A percentile compares a stretch with the other conserved stretches of the same genome.
These are phyloP conservation scores for Lagenaria siceraria DNA, from an alignment of 306 rosid genomes.

Conservation along the genomic window DNA sequence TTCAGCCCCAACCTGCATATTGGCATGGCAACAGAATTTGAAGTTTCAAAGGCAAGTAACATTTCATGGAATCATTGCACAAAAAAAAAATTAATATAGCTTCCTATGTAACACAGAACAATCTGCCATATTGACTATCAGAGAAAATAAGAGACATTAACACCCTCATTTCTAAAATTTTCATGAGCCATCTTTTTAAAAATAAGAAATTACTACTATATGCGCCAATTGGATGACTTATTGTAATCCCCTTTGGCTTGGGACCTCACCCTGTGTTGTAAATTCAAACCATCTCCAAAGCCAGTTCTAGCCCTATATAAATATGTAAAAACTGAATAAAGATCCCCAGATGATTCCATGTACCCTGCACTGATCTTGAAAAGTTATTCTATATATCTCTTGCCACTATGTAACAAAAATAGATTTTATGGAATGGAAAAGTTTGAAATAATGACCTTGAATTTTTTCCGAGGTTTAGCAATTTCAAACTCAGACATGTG, in stretches of 20 bases:
- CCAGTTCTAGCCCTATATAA: not conserved
- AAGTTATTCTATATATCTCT: not conserved
- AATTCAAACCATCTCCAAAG: not conserved
- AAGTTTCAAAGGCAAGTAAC: not conserved
- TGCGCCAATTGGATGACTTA: not conserved
- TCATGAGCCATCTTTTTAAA: not conserved
- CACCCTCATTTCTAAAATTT: not conserved
- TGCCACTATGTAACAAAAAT: not conserved
- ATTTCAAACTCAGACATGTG: slow-evolving; percentile 98
- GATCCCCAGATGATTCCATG: not conserved
- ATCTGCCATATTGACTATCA: not conserved
- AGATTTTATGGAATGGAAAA: not conserved
- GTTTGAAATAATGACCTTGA: slow-evolving; percentile 35
- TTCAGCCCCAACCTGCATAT: slow-evolving; percentile 80
- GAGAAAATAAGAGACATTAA: not conserved
- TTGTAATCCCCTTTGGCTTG: not conserved
- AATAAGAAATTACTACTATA: not conserved
- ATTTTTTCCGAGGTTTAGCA: slow-evolving; percentile 77
- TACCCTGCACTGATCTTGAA: not conserved
- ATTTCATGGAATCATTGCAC: slow-evolving; percentile 1
- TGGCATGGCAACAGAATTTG: slow-evolving; percentile 18
- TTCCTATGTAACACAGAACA: slow-evolving; percentile 9
- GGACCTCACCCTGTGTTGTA: not conserved
- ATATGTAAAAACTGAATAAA: not conserved
- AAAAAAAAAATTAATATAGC: not conserved